Evolutionary conservation across 2,329 filamentous ascomycete species (phyloP), one percentile per base, ranked within the genome.

Genomic region (Nemania sp.): DNA sequence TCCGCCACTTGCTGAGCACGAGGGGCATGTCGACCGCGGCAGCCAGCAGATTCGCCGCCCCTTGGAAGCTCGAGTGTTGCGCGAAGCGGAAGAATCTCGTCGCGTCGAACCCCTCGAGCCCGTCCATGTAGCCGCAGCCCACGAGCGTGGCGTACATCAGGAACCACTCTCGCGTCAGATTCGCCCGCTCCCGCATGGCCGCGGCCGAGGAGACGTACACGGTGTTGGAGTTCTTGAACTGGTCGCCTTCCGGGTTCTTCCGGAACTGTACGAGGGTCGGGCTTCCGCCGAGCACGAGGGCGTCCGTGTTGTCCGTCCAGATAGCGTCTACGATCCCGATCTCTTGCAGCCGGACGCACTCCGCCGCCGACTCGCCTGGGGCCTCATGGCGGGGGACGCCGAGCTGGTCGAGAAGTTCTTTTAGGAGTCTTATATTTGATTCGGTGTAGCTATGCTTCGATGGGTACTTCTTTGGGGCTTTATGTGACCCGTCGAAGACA

Each of bases 401-500:
- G 1, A 82, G 68, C 13, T 70, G 69, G 10, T 73, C 67, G 0
- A 82, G 72, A 71, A 70, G 51, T 5, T 63, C 61, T 50, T 77
- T 69, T 32, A 77, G 70, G 4, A 80, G 77, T 63, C 46, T 69
- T 67, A 35, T 65, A 51, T 42, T 74, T 64, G 10, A 70, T 69
- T 13, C 73, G 65, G 64, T 79, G 76, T 68, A 71, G 67, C 1
- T 75, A 74, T 58, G 72, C 10, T 46, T 35, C 1, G 34, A 9
- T 1, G 60, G 59, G 18, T 58, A 64, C 11, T 48, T 25, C 35
- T 64, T 67, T 6, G 46, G 45, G 1, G 64, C 78, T 15, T 78
- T 76, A 10, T 79, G 73, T 10, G 74, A 70, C 0, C 83, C 82
- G 58, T 86, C 83, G 62, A 83, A 84, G 2, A 86, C 78, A 57